Conservation (phyloP, 2,329 filamentous ascomycete species). For the Apiospora pterosperma region DNA sequence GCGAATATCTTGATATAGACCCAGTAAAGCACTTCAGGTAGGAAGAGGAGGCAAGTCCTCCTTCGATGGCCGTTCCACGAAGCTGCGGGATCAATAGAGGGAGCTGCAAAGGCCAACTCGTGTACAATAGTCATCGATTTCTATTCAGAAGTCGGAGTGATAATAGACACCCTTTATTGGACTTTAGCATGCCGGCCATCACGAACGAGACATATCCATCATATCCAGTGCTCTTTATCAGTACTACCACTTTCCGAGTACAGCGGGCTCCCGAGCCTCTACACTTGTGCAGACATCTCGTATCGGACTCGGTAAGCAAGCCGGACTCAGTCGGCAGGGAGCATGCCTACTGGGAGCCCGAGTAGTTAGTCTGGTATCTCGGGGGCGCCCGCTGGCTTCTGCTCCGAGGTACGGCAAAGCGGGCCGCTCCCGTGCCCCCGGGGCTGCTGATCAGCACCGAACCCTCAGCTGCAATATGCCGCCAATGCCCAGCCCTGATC, state of each 20-base stretch:
- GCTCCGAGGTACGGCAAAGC: neutral
- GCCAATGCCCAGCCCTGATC: neutral
- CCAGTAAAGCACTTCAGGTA: neutral
- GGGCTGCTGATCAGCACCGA: neutral
- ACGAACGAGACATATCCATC: neutral
- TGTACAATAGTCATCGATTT: neutral
- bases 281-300: too few relatives aligned
- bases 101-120: neutral
- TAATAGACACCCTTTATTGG: neutral
- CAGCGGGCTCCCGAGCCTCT: neutral
- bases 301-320: too few relatives aligned
- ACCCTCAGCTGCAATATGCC: neutral
- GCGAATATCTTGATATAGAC: neutral
- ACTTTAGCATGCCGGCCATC: neutral
- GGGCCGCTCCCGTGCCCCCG: neutral
- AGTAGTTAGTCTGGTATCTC: neutral
- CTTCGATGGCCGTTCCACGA: neutral
- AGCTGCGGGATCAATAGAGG: neutral
- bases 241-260: neutral
- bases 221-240: neutral
- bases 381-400: neutral
- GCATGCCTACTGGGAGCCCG: neutral
- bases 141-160: neutral
- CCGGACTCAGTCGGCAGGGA: too few relatives aligned
- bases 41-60: neutral